These are phyloP conservation scores for Trametes maxima DNA, from an alignment of 768 basidiomycete genomes.

Conservation along the genomic window DNA sequence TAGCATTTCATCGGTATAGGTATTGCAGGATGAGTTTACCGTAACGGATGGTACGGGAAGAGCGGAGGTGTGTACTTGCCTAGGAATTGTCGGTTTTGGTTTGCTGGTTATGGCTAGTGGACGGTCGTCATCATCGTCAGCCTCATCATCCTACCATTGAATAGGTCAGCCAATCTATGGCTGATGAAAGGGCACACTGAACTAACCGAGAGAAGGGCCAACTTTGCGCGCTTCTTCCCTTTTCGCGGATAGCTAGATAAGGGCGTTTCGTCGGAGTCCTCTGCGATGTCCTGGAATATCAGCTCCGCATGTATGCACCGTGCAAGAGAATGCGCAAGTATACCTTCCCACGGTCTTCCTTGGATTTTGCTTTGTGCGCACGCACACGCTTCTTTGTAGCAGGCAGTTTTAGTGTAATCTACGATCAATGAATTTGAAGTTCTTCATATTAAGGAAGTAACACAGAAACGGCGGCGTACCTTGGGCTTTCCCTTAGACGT, in stretches of 20 bases:
- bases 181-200: not conserved
- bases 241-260: not conserved
- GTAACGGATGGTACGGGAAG: not conserved
- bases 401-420: not conserved
- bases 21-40: not conserved
- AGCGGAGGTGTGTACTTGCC: not conserved
- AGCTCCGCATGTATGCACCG: not conserved
- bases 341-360: not conserved
- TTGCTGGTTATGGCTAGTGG: constrained; percentile 7
- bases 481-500: constrained; percentile 27
- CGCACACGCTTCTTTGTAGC: constrained; percentile 3
- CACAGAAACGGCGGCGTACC: not conserved
- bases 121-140: constrained; percentile 9
- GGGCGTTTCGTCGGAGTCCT: constrained; percentile 6
- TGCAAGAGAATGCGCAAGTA: not conserved
- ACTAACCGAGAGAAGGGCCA: not conserved
- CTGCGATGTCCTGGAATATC: not conserved
- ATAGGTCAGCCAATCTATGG: not conserved
- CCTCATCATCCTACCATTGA: not conserved
- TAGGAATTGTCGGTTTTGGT: not conserved
- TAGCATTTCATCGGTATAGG: not conserved
- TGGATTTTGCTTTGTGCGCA: not conserved
- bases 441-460: too few relatives aligned
- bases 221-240: constrained; percentile 8
- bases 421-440: not conserved